Evolutionary conservation across 2,329 filamentous ascomycete species (phyloP).

Genomic region (Pseudocercospora vitis): DNA sequence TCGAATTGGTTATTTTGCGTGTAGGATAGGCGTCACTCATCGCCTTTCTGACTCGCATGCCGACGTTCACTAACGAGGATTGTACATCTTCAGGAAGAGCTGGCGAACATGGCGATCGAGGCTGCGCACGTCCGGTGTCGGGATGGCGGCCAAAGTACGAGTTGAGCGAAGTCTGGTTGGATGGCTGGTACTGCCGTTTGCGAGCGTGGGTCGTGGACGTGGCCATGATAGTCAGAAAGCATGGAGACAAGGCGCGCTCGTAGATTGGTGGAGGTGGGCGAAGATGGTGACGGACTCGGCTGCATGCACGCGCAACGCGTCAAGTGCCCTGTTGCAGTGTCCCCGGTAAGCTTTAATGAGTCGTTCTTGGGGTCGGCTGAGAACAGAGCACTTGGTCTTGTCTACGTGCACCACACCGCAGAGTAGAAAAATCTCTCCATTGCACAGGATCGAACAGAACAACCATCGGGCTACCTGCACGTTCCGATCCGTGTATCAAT

Average conservation of each 20-base stretch:
- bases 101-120: conserved; percentile 42
- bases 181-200: conserved; percentile 49
- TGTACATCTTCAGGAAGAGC: conserved; percentile 67
- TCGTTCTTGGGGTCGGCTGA: not conserved
- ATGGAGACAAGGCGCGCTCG: not conserved
- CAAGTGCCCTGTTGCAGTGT: too few species aligned
- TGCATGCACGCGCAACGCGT: not conserved
- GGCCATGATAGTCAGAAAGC: conserved; percentile 7
- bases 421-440: too few species aligned
- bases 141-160: conserved; percentile 42
- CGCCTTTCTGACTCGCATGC: conserved; percentile 91
- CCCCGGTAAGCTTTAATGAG: too few species aligned
- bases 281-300: not conserved
- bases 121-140: conserved; percentile 8
- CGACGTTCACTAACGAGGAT: conserved; percentile 81
- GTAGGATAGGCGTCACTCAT: conserved; percentile 95
- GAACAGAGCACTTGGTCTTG: too few species aligned
- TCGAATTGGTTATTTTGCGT: conserved; percentile 43
- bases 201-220: conserved; percentile 30
- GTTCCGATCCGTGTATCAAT: not conserved
- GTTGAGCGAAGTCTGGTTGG: conserved; percentile 40
- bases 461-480: not conserved
- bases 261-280: not conserved
- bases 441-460: too few species aligned
- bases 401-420: too few species aligned